A percentile compares a stretch with the other conserved stretches of the same genome.
phyloP scores from a whole-genome alignment of 1,284 basidiomycete genomes.

The Vanrija sp. region DNA sequence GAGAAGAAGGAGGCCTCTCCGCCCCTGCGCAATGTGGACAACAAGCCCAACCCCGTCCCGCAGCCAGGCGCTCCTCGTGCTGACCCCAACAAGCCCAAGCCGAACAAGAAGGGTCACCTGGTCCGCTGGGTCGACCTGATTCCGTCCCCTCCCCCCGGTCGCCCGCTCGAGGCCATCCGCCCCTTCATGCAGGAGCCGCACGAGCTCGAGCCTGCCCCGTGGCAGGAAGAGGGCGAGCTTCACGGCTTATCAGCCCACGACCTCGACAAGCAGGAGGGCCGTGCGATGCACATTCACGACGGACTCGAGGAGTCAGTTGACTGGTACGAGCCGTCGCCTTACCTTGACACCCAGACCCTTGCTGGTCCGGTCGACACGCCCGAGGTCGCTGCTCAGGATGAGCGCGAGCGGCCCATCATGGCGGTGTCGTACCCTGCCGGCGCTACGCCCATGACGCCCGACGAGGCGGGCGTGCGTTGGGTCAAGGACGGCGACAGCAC shows the following conservation, averaged over 20 bases:
- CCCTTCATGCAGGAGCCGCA: constrained; percentile 29
- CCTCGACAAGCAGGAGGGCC: constrained; percentile 35
- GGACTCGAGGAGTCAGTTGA: constrained; percentile 25
- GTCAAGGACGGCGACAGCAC: background rate
- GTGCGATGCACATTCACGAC: constrained; percentile 22
- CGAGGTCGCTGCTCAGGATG: constrained; percentile 29
- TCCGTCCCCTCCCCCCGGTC: constrained; percentile 12
- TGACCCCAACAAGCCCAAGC: constrained; percentile 11
- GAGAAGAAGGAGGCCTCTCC: constrained; percentile 10
- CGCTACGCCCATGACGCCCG: constrained; percentile 14
- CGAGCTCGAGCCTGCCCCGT: constrained; percentile 31
- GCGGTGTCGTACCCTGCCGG: constrained; percentile 21
- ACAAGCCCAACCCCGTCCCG: background rate
- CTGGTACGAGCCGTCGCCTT: constrained; percentile 29
- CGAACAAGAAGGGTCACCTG: constrained; percentile 33
- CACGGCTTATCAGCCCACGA: constrained; percentile 27
- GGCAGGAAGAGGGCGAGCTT: constrained; percentile 22
- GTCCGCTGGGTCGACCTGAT: constrained; percentile 34
- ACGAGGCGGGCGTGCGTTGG: constrained; percentile 23
- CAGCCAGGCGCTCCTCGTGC: background rate
- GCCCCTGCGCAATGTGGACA: background rate
- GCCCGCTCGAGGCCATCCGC: constrained; percentile 23
- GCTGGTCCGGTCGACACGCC: constrained; percentile 4
- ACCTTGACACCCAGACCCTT: constrained; percentile 4
- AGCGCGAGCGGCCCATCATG: constrained; percentile 30